A percentile compares a stretch with the other conserved stretches of the same genome.
phyloP scores from a whole-genome alignment of 2,329 filamentous ascomycete species.

The Aureobasidium sp. region DNA sequence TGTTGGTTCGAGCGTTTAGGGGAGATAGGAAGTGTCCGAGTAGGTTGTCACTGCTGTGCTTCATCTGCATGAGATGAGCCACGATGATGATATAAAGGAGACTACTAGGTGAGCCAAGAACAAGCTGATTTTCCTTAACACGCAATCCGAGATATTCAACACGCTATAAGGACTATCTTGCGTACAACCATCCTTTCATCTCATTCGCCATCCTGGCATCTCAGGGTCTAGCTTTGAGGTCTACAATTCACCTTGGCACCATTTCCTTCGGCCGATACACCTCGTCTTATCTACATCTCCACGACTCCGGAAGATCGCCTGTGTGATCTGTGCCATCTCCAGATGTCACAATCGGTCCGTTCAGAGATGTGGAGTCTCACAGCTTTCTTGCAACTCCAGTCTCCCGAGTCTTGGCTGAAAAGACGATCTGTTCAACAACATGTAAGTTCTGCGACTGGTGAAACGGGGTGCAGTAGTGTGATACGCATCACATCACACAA shows the following conservation, averaged over 20 bases:
- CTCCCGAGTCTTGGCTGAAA: not conserved
- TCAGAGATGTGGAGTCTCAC: not conserved
- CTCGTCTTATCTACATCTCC: not conserved
- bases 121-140: too few relatives aligned
- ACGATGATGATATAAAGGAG: too few relatives aligned
- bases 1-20: not conserved
- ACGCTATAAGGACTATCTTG: too few relatives aligned
- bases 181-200: too few relatives aligned
- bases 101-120: too few relatives aligned
- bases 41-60: not conserved
- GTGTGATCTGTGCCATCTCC: not conserved
- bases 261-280: not conserved
- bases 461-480: not conserved
- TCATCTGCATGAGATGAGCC: too few relatives aligned
- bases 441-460: not conserved
- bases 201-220: too few relatives aligned
- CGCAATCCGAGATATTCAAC: too few relatives aligned
- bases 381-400: not conserved
- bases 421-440: not conserved
- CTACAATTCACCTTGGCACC: not conserved
- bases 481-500: not conserved
- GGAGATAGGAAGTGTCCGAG: too few relatives aligned
- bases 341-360: not conserved
- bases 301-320: not conserved
- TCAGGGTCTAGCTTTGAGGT: too few relatives aligned